Base-by-base conservation (phyloP, 2,329 filamentous ascomycete genomes). In the Akanthomyces dipterigenus region DNA sequence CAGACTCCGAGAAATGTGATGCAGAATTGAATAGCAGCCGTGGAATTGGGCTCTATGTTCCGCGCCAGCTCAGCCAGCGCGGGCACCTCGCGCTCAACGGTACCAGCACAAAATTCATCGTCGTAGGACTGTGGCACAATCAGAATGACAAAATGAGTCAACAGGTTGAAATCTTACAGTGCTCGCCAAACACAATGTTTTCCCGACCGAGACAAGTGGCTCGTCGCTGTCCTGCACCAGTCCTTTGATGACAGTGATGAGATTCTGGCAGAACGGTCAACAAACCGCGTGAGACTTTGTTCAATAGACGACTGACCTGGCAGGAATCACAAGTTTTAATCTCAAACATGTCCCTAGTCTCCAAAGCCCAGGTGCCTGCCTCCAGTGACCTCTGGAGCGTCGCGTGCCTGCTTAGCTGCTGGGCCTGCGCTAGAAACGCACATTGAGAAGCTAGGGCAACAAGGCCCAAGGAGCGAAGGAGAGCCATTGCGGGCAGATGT, bases 1-100 rank as follows among this genome's bases (percentile, higher is more conserved):
- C 83, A 86, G 2, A 83, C 73, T 0, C 83, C 82, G n/a, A 83
- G 70, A 61, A 85, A 71, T 4, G 79, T 79, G 31, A 78, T 73
- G 66, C 82, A 86, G 54, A 85, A 78, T 8, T 81, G 73, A 34
- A 78, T 69, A 22, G 82, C 77, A 0, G 80, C 79, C 62, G 76
- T 76, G 9, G 82, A 83, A 2, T 77, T 76, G 28, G 83, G 69
- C 9, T 68, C 69, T 64, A 85, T 76, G 20, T 77, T 71, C 38
- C 80, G 75, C 16, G 86, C 68, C 9, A 75, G 75, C 45, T 78
- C 73, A 28, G 82, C 80, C 34, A 85, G 70, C 58, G 83, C 80
- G 3, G 82, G 81, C 0, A 79, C 82, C 68, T 86, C 81, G 1
- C 76, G 74, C 5, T 72, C 73, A 34, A 85, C 76, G 9, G 79